Conservation (phyloP, 257 asterid genomes). For the Thymus quinquecostatus region DNA sequence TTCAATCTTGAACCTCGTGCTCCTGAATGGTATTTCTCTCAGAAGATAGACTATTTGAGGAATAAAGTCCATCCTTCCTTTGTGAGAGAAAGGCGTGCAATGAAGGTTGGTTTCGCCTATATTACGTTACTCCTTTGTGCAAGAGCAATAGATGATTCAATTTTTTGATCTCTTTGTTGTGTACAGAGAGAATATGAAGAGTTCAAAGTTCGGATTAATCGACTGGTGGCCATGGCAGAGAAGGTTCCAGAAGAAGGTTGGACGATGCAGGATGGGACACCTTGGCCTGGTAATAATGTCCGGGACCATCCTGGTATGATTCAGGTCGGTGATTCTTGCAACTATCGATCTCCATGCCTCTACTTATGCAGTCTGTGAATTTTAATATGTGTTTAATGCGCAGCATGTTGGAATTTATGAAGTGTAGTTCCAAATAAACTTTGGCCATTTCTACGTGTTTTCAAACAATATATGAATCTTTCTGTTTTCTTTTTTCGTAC, state of each 20-base stretch:
- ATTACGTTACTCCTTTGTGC: background rate
- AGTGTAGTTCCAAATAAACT: background rate
- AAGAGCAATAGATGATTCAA: background rate
- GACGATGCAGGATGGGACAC: conserved; percentile 96
- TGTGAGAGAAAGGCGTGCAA: conserved; percentile 24
- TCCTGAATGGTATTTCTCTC: conserved; percentile 27
- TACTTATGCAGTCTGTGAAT: conserved; percentile 13
- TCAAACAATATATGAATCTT: background rate
- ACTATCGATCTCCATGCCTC: background rate
- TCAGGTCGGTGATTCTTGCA: conserved; percentile 58
- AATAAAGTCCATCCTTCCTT: conserved; percentile 21
- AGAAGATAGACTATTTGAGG: conserved; percentile 20
- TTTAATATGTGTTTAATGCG: background rate
- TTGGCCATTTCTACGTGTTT: background rate
- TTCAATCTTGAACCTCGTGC: conserved; percentile 14
- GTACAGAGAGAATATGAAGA: conserved; percentile 90
- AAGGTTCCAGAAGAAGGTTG: conserved; percentile 96
- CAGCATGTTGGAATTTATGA: background rate
- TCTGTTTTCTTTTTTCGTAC: background rate
- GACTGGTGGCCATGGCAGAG: conserved; percentile 73
- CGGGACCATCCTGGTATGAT: conserved; percentile 97
- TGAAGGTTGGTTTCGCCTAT: conserved; percentile 5
- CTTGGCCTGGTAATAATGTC: conserved; percentile 96
- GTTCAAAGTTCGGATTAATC: conserved; percentile 77
- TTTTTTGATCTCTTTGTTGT: conserved; percentile 17